Conservation (phyloP, 164 flowering plant genomes). For the Kingdonia uniflora region DNA sequence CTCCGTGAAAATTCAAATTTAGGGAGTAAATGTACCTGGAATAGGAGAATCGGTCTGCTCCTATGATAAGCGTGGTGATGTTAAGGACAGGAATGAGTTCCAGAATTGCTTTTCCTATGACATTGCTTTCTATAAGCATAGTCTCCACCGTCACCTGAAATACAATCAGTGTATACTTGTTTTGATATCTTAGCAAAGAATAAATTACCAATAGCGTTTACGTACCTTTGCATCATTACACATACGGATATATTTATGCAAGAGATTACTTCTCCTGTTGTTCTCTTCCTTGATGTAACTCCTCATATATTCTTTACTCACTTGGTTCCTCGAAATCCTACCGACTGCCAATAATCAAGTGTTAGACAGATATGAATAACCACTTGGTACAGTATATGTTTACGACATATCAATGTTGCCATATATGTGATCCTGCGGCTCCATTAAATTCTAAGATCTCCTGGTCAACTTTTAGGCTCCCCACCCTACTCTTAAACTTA, state of each 20-base stretch:
- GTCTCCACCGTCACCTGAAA: constrained; percentile 73
- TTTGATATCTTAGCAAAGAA: neutral
- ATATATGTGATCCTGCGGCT: no score
- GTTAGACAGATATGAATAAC: no score
- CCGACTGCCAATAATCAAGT: constrained; percentile 45
- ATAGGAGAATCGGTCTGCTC: constrained; percentile 34
- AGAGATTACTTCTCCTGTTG: constrained; percentile 40
- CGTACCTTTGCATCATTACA: constrained; percentile 58
- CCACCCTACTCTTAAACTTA: no score
- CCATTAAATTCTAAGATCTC: no score
- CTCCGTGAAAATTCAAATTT: neutral
- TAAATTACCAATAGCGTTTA: neutral
- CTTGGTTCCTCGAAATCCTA: constrained; percentile 51
- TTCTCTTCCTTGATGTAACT: constrained; percentile 49
- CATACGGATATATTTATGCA: constrained; percentile 58
- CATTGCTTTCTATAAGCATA: constrained; percentile 58
- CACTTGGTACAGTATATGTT: no score
- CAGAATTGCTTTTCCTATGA: constrained; percentile 52
- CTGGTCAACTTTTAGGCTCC: no score
- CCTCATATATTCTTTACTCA: constrained; percentile 43
- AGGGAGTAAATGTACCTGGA: constrained; percentile 26
- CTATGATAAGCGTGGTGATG: constrained; percentile 64
- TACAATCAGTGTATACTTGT: neutral
- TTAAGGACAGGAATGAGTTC: constrained; percentile 66
- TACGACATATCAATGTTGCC: no score